phyloP scores from a whole-genome alignment of 345 rosid genomes.

The Brassica nigra region DNA sequence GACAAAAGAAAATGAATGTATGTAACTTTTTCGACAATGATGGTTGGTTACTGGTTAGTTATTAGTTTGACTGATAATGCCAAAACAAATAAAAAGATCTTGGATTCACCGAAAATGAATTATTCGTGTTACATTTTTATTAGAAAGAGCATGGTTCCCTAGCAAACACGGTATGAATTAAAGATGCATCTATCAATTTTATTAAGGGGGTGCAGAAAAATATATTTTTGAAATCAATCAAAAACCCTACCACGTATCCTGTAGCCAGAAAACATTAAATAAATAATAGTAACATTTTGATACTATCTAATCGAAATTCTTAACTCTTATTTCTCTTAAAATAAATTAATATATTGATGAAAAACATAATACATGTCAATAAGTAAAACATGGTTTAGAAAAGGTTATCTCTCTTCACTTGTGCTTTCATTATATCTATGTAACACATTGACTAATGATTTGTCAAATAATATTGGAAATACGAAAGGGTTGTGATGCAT shows the following conservation, averaged over 20 bases:
- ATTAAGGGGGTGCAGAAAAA: neutral
- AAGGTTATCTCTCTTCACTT: neutral
- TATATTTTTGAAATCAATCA: neutral
- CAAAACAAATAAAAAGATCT: neutral
- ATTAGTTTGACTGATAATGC: slow-evolving; percentile 1
- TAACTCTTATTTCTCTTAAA: neutral
- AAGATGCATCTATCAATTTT: neutral
- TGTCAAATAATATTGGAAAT: neutral
- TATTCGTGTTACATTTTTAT: neutral
- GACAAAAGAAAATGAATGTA: neutral
- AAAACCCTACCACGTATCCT: neutral
- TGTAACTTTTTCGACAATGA: neutral
- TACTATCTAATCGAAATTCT: neutral
- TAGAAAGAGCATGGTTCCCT: neutral
- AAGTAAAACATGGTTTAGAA: neutral
- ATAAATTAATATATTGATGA: neutral
- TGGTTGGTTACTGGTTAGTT: neutral
- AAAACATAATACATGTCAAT: neutral
- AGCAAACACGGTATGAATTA: slow-evolving; percentile 1
- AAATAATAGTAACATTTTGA: neutral
- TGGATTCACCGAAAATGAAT: neutral
- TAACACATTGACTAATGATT: slow-evolving; percentile 1
- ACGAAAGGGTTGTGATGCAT: slow-evolving; percentile 69
- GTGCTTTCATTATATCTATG: neutral
- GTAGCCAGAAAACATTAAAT: neutral